phyloP scores from a whole-genome alignment of 2,329 filamentous ascomycete species.

The Aulographum hederae region DNA sequence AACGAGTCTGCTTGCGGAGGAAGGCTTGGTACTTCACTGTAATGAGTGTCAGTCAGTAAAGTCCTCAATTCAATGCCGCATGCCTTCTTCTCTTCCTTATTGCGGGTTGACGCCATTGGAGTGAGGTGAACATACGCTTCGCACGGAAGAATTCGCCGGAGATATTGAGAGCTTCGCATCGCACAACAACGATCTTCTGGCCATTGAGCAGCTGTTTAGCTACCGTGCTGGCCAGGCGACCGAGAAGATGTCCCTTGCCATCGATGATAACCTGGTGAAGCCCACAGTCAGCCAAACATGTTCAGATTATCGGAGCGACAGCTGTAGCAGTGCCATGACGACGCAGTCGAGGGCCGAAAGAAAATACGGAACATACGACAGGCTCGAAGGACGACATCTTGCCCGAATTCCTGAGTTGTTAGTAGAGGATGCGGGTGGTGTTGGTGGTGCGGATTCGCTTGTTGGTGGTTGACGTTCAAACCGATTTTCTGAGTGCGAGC shows the following conservation, averaged over 20 bases:
- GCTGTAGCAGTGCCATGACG: not conserved
- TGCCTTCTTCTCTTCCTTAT: too few relatives aligned
- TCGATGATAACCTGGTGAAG: conserved; percentile 75
- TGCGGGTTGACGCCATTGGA: too few relatives aligned
- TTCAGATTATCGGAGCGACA: conserved; percentile 12
- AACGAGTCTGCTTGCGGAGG: conserved; percentile 99
- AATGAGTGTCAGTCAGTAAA: too few relatives aligned
- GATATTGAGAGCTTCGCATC: conserved; percentile 99
- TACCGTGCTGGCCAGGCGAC: conserved; percentile 93
- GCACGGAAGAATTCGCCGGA: conserved; percentile 99
- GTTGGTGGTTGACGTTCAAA: too few relatives aligned
- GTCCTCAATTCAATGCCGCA: too few relatives aligned
- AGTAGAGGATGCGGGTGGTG: too few relatives aligned
- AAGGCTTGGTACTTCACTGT: conserved; percentile 99
- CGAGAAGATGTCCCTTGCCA: conserved; percentile 99
- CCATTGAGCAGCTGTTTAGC: conserved; percentile 97
- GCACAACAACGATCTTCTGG: conserved; percentile 98
- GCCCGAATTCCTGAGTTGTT: too few relatives aligned
- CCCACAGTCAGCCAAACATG: conserved; percentile 7
- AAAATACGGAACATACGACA: conserved; percentile 33
- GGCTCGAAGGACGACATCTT: conserved; percentile 50
- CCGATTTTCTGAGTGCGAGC: too few relatives aligned
- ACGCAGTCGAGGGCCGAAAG: conserved; percentile 2
- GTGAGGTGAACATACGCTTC: conserved; percentile 67
- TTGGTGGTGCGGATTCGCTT: too few relatives aligned